phyloP scores from a whole-genome alignment of 163 green algal species.

The Volvox carteri region DNA sequence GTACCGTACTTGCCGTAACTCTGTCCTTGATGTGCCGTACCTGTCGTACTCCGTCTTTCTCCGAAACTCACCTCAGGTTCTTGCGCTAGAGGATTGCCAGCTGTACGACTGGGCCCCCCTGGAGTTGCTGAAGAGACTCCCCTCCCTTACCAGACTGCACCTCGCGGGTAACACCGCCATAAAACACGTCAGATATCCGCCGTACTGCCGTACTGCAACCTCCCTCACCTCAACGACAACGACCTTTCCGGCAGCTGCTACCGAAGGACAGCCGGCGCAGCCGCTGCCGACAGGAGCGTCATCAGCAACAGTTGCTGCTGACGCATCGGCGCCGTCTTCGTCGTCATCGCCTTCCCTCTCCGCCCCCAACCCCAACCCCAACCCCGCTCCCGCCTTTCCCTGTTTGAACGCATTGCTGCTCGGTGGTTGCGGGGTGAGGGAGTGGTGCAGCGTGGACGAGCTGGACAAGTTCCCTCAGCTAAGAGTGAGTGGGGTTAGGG shows the following conservation, averaged over 20 bases:
- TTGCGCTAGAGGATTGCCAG: constrained; percentile 82
- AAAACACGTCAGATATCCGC: background rate
- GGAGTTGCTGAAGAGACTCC: constrained; percentile 62
- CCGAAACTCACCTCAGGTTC: constrained; percentile 53
- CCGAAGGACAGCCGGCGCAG: background rate
- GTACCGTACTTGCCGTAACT: too few species aligned
- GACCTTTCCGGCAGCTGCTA: too few species aligned
- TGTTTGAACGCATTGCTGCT: constrained; percentile 67
- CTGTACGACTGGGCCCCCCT: constrained; percentile 79
- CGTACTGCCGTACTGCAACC: too few species aligned
- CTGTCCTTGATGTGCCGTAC: background rate
- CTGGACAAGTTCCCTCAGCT: constrained; percentile 81
- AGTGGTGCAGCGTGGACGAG: constrained; percentile 76
- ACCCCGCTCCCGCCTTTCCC: constrained; percentile 55
- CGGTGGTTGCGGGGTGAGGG: constrained; percentile 67
- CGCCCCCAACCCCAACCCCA: background rate
- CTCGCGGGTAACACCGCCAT: constrained; percentile 74
- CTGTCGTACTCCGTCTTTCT: too few species aligned
- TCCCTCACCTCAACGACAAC: too few species aligned
- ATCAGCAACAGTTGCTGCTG: constrained; percentile 1
- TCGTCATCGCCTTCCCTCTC: background rate
- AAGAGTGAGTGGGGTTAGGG: background rate
- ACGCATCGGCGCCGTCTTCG: background rate
- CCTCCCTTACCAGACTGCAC: constrained; percentile 67
- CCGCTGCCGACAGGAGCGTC: too few species aligned